Conservation (phyloP, 305 asterid genomes). For the Striga hermonthica region DNA sequence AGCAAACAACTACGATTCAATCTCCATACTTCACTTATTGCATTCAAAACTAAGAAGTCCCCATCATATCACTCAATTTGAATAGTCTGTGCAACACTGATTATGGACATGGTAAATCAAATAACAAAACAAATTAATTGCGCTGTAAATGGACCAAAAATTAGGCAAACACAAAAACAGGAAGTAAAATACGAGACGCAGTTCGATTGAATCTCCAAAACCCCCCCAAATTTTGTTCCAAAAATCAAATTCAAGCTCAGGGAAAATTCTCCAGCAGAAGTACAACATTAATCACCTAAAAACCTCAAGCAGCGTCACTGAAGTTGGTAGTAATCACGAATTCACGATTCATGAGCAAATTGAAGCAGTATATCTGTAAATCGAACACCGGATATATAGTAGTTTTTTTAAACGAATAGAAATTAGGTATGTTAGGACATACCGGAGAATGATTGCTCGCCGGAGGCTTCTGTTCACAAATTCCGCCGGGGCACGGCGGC, state of each 20-base stretch:
- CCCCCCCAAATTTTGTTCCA: background rate
- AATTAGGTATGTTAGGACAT: background rate
- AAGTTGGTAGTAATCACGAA: slow-evolving; percentile 14
- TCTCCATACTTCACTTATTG: too few species aligned
- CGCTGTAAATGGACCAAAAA: too few species aligned
- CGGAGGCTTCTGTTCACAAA: too few species aligned
- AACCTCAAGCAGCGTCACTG: background rate
- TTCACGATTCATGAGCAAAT: slow-evolving; percentile 19
- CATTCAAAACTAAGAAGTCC: too few species aligned
- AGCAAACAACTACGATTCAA: too few species aligned
- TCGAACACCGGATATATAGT: slow-evolving; percentile 2
- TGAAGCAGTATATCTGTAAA: slow-evolving; percentile 9
- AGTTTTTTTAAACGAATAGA: background rate
- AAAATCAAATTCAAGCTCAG: background rate
- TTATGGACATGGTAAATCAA: too few species aligned
- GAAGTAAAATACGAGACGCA: background rate
- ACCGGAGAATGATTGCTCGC: background rate
- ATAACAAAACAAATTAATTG: too few species aligned
- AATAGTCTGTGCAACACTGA: too few species aligned
- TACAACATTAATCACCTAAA: background rate
- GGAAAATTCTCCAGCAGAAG: background rate
- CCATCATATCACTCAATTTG: too few species aligned
- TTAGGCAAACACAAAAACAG: background rate
- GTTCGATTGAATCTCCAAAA: background rate
- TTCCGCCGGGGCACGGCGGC: background rate